Evolutionary conservation across 768 basidiomycete species (phyloP), one percentile per base, ranked within the genome.

Genomic region (Macrolepiota fuliginosa): DNA sequence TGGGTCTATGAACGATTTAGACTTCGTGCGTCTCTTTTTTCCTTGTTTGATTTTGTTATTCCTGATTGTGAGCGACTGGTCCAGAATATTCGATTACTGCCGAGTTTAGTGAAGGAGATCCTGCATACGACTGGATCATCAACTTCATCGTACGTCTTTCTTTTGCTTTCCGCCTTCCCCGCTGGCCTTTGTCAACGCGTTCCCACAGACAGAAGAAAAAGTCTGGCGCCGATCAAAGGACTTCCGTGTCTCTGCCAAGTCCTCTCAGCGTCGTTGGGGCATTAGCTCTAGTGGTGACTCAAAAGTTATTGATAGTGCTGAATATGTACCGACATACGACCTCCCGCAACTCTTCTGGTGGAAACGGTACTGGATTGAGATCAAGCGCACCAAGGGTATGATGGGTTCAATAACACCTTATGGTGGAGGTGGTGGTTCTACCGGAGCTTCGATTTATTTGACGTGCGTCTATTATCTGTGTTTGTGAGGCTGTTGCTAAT

Each of bases 121-220:
- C 78, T 0, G 72, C 79, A 1, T 82, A 80, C 61, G 81, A 83
- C 54, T 83, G 81, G 81, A 72, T 83, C 5, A 65, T 80, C 1
- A 68, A 75, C 9, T 79, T 80, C 57, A 65, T 83, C 54, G 81
- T 81, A 50, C 56, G 73, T 65, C 25, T n/a, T n/a, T 45, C 11
- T 53, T 17, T 6, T 32, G 29, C 29, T 22, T 29, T 9, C 22
- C 37, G 32, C 27, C 29, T 53, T 15, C 11, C 27, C 24, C 46
- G 22, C 47, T 2, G 19, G 29, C 29, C 35, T 32, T 6, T 55
- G 24, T 52, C 54, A 52, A 62, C 15, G 12, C 53, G 24, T 24
- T n/a, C 36, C 13, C 13, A 9, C 32, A 79, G 80, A 80, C 76
- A 0, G 73, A 79, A 61, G 72, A 79, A 57, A 73, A 79, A 36